phyloP scores from a whole-genome alignment of 2,329 filamentous ascomycete species.

The Aspergillus versicolor region DNA sequence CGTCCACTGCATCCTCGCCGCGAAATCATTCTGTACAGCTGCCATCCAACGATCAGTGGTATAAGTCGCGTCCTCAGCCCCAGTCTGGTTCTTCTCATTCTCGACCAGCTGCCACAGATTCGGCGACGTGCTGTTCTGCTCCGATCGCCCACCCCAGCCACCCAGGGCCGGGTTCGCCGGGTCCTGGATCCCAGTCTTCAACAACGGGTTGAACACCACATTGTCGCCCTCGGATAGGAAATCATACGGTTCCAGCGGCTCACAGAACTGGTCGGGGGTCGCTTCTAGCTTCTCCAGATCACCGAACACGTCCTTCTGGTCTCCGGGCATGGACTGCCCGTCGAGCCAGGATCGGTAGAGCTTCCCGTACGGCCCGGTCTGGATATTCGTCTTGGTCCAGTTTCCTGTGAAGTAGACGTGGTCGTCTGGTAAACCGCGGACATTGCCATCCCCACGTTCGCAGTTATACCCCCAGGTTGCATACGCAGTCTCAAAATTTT shows the following conservation, averaged over 20 bases:
- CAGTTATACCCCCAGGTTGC: slow-evolving; percentile 2
- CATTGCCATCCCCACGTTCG: background rate
- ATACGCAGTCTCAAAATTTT: background rate
- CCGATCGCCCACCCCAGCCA: background rate
- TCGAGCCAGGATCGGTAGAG: slow-evolving; percentile 7
- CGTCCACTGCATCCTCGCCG: slow-evolving; percentile 6
- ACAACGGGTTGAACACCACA: slow-evolving; percentile 4
- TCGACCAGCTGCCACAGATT: background rate
- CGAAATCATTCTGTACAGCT: slow-evolving; percentile 4
- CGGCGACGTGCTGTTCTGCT: background rate
- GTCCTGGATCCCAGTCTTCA: background rate
- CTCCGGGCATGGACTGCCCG: background rate
- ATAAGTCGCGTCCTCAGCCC: background rate
- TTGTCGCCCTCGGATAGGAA: slow-evolving; percentile 5
- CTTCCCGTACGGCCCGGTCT: background rate
- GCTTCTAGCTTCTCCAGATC: background rate
- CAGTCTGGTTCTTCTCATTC: background rate
- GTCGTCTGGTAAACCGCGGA: background rate
- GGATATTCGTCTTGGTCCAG: background rate
- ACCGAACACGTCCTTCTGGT: background rate
- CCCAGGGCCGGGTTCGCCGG: background rate
- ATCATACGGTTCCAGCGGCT: background rate
- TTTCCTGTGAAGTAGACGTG: slow-evolving; percentile 1
- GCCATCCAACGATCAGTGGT: background rate
- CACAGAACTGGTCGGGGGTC: background rate